Evolutionary conservation across 768 basidiomycete genomes (phyloP).

Genomic region (Xanthoconium purpureum): DNA sequence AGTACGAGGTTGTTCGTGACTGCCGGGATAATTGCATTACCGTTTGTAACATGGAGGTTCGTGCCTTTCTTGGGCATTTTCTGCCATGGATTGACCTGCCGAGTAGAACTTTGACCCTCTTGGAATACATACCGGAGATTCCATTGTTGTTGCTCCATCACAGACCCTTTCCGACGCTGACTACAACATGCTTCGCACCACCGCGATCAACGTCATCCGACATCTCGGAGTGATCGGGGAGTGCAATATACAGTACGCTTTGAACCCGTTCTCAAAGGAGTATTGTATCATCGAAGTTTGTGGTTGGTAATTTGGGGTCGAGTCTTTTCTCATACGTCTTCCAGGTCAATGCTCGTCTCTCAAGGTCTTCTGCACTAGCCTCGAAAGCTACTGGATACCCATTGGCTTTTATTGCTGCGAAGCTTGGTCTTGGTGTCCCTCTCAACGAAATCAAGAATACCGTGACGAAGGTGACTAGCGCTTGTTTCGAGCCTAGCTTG

Average conservation of each 20-base stretch:
- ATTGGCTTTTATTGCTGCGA: constrained; percentile 96
- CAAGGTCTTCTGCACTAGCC: constrained; percentile 94
- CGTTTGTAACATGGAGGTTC: constrained; percentile 99
- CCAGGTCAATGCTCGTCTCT: constrained; percentile 93
- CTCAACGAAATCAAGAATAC: constrained; percentile 98
- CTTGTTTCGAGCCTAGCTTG: constrained; percentile 97
- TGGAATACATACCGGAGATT: constrained; percentile 98
- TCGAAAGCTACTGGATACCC: constrained; percentile 99
- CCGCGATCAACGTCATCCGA: constrained; percentile 97
- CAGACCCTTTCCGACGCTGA: constrained; percentile 99
- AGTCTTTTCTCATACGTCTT: constrained; percentile 1
- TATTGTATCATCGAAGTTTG: constrained; percentile 96
- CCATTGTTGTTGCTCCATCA: constrained; percentile 96
- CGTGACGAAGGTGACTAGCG: constrained; percentile 93
- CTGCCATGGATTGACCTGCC: neutral
- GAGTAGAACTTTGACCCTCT: constrained; percentile 95
- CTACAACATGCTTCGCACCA: constrained; percentile 98
- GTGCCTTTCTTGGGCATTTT: constrained; percentile 23
- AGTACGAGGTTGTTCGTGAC: constrained; percentile 98
- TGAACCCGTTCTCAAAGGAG: constrained; percentile 92
- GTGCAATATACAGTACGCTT: constrained; percentile 98
- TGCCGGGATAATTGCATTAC: constrained; percentile 98
- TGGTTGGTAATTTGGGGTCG: constrained; percentile 3
- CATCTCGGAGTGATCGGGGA: constrained; percentile 97
- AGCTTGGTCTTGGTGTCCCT: constrained; percentile 94